phyloP scores from a whole-genome alignment of 2,329 filamentous ascomycete species.

The Bisporella sp. region DNA sequence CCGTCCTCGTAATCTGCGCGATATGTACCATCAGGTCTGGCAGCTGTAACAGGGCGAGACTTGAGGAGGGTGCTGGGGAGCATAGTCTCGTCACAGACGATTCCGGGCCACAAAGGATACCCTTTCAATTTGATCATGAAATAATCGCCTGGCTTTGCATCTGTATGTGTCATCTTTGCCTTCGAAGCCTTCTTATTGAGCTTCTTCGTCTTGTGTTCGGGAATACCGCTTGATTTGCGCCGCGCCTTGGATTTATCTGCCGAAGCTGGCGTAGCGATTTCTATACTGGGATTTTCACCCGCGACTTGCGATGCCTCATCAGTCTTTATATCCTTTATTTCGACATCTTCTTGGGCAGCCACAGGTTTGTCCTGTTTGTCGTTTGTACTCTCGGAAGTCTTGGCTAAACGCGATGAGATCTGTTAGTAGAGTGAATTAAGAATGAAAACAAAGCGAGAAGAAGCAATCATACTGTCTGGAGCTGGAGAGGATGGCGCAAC shows the following conservation, averaged over 20 bases:
- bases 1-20: conserved; percentile 81
- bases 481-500: conserved; percentile 15
- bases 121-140: conserved; percentile 93
- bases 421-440: conserved; percentile 13
- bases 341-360: conserved; percentile 20
- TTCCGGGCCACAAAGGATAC: conserved; percentile 88
- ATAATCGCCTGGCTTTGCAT: conserved; percentile 85
- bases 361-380: conserved; percentile 18
- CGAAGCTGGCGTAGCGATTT: conserved; percentile 32
- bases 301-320: conserved; percentile 22
- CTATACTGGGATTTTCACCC: conserved; percentile 21
- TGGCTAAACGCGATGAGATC: conserved; percentile 14
- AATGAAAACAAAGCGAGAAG: background rate
- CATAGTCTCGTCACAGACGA: conserved; percentile 93
- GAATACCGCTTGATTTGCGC: conserved; percentile 67
- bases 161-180: conserved; percentile 61
- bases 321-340: conserved; percentile 29
- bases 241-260: conserved; percentile 43
- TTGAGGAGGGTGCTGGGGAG: conserved; percentile 72
- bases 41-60: conserved; percentile 76
- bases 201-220: conserved; percentile 69
- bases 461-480: conserved; percentile 16
- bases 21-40: conserved; percentile 76
- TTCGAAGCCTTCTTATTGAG: conserved; percentile 80
- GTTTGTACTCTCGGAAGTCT: conserved; percentile 10